Conservation (phyloP, 148 eudicot genomes). For the Chenopodium berlandieri region DNA sequence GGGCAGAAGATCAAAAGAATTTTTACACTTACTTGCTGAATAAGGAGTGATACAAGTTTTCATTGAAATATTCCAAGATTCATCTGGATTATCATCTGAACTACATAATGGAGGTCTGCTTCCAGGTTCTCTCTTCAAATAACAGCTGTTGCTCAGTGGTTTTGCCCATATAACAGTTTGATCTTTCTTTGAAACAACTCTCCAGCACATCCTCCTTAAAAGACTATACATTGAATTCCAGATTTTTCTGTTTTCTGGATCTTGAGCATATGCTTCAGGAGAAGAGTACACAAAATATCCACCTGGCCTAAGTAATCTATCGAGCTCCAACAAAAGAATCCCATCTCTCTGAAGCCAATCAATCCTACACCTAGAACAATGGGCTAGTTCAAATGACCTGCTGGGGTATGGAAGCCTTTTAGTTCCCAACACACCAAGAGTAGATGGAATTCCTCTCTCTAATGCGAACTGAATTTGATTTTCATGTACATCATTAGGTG, state of each 20-base stretch:
- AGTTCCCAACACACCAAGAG: constrained; percentile 46
- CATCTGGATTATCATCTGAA: constrained; percentile 42
- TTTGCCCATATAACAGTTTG: constrained; percentile 48
- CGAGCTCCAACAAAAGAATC: constrained; percentile 43
- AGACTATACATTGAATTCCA: constrained; percentile 46
- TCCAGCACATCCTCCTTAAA: constrained; percentile 48
- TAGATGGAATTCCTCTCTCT: constrained; percentile 51
- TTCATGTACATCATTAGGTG: constrained; percentile 52
- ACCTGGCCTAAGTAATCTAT: constrained; percentile 48
- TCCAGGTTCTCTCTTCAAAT: constrained; percentile 35
- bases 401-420: constrained; percentile 51
- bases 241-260: constrained; percentile 42
- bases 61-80: constrained; percentile 38
- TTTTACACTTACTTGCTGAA: constrained; percentile 38
- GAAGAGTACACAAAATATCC: constrained; percentile 52
- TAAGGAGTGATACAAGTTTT: constrained; percentile 47
- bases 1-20: background rate
- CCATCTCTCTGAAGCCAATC: constrained; percentile 51
- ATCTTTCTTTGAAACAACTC: constrained; percentile 41
- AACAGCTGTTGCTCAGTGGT: constrained; percentile 46
- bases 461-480: constrained; percentile 50
- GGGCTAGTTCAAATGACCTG: constrained; percentile 49
- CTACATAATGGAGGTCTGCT: constrained; percentile 41
- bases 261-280: constrained; percentile 51
- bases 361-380: constrained; percentile 51